These are phyloP conservation scores for Centaurea solstitialis DNA, from an alignment of 129 eudicot genomes.

Conservation along the genomic window DNA sequence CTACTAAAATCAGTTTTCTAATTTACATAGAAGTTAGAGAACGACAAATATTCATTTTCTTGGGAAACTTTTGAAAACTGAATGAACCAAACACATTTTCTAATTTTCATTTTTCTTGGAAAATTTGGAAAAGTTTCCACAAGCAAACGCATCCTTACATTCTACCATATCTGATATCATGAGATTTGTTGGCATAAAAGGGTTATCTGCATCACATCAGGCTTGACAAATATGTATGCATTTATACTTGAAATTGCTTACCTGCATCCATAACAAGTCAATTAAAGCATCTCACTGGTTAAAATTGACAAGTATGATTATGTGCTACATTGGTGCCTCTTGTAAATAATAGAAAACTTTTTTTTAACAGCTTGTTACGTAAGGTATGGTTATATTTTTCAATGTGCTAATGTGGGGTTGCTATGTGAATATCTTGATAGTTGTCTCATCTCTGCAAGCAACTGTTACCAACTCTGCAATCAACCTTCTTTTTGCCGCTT, in stretches of 20 bases:
- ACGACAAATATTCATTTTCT: too few species aligned
- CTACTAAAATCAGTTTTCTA: too few species aligned
- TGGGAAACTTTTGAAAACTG: too few species aligned
- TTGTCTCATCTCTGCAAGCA: conserved; percentile 94
- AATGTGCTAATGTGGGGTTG: conserved; percentile 99
- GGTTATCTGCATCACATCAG: not conserved
- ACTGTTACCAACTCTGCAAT: conserved; percentile 93
- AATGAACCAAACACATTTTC: too few species aligned
- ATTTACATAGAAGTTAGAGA: too few species aligned
- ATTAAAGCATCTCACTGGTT: conserved; percentile 7
- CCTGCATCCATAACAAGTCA: not conserved
- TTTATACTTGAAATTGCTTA: not conserved
- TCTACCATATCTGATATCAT: too few species aligned
- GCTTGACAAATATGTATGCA: not conserved
- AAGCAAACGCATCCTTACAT: too few species aligned
- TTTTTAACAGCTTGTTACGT: conserved; percentile 63
- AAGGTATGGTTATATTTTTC: conserved; percentile 66
- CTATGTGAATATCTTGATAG: conserved; percentile 88
- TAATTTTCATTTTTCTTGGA: too few species aligned
- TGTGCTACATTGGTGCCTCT: conserved; percentile 4
- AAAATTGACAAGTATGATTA: not conserved
- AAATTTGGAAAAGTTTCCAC: too few species aligned
- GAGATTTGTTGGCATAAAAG: too few species aligned
- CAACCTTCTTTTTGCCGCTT: conserved; percentile 83
- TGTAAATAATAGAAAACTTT: not conserved